Conservation (phyloP, 2,329 filamentous ascomycete species). For the Penicillium sp. region DNA sequence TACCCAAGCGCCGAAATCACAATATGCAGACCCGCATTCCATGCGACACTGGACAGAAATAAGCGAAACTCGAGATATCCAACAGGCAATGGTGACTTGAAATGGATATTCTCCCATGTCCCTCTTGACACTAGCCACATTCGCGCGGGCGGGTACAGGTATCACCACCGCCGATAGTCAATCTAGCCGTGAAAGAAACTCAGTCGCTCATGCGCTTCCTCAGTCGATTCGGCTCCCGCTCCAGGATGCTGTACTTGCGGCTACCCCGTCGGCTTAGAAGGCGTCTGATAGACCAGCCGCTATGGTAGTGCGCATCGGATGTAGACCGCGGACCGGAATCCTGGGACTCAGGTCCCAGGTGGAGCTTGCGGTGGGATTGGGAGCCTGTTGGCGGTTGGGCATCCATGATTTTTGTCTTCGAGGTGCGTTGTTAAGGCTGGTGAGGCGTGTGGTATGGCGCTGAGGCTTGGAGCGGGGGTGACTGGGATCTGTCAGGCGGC, state of each 20-base stretch:
- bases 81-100: neutral
- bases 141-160: too few species aligned
- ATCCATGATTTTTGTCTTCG: constrained; percentile 12
- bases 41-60: neutral
- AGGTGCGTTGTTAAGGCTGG: neutral
- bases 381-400: constrained; percentile 15
- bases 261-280: constrained; percentile 22
- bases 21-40: neutral
- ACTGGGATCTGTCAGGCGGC: neutral
- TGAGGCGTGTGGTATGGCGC: neutral
- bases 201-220: constrained; percentile 20
- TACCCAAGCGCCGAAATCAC: neutral
- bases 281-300: constrained; percentile 21
- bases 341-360: neutral
- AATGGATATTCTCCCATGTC: neutral
- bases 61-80: neutral
- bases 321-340: neutral
- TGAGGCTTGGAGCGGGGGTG: constrained; percentile 8
- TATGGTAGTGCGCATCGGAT: neutral
- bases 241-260: constrained; percentile 20
- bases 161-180: neutral
- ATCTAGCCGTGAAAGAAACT: neutral
- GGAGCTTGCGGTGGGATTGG: neutral
- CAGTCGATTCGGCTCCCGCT: constrained; percentile 25
- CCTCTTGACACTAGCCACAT: neutral